Evolutionary conservation across 345 rosid genomes (phyloP).

Genomic region (Populus davidiana): DNA sequence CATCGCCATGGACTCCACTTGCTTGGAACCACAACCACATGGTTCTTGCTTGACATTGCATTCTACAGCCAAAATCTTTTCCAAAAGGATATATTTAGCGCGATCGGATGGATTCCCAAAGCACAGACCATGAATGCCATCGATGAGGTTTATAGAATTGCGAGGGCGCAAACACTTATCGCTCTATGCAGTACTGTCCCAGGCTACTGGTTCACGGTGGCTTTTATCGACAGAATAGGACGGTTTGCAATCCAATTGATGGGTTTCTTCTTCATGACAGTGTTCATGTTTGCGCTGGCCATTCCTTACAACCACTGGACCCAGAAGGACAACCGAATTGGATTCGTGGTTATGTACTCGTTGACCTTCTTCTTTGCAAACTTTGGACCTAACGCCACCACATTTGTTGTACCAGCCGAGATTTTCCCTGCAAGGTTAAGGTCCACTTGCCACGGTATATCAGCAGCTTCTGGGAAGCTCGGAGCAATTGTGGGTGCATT

Average conservation of each 20-base stretch:
- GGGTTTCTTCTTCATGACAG: conserved; percentile 93
- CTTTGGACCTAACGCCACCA: conserved; percentile 88
- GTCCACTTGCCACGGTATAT: conserved; percentile 87
- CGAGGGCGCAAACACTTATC: conserved; percentile 77
- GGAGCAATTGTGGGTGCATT: conserved; percentile 89
- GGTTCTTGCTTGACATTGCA: conserved; percentile 87
- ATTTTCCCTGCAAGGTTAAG: conserved; percentile 85
- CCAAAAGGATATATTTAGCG: conserved; percentile 83
- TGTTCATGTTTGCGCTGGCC: conserved; percentile 80
- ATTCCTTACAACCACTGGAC: conserved; percentile 87
- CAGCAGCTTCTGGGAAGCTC: conserved; percentile 79
- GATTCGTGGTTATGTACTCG: conserved; percentile 67
- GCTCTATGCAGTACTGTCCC: conserved; percentile 80
- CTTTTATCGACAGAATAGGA: conserved; percentile 60
- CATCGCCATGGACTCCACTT: conserved; percentile 75
- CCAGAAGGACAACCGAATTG: conserved; percentile 61
- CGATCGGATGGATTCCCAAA: conserved; percentile 79
- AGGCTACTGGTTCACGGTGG: conserved; percentile 86
- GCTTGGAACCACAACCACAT: conserved; percentile 75
- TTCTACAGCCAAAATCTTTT: conserved; percentile 81
- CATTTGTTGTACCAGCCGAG: conserved; percentile 85
- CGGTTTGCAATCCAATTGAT: conserved; percentile 76
- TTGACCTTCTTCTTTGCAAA: conserved; percentile 84
- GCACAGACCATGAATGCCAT: conserved; percentile 75
- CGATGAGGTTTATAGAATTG: conserved; percentile 68